Conservation (phyloP, 2,329 filamentous ascomycete species). For the Ophiocordyceps robertsii region DNA sequence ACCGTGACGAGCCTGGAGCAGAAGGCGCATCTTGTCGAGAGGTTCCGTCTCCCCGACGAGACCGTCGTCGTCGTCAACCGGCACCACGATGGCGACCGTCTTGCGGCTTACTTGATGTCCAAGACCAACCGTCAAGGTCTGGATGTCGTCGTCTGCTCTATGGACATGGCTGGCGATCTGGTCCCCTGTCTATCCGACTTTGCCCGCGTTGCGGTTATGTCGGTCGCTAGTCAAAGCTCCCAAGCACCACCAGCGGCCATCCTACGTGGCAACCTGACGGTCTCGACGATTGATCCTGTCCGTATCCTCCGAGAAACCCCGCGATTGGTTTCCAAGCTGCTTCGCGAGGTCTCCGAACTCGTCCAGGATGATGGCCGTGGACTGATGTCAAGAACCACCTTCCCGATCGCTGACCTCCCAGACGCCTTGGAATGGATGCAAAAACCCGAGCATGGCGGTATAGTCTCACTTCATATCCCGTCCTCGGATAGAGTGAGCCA, state of each 20-base stretch:
- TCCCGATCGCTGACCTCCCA: neutral
- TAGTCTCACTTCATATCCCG: neutral
- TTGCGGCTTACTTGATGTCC: neutral
- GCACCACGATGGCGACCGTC: neutral
- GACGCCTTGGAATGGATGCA: neutral
- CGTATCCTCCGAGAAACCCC: neutral
- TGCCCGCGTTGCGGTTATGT: neutral
- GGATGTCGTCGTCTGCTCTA: neutral
- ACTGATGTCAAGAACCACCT: neutral
- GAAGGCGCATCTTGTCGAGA: neutral
- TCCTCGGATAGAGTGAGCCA: neutral
- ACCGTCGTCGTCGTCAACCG: neutral
- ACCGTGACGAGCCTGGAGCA: neutral
- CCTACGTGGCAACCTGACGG: neutral
- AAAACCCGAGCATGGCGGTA: neutral
- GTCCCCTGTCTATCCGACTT: neutral
- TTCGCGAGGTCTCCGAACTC: neutral
- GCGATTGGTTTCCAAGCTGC: neutral
- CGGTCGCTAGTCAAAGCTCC: neutral
- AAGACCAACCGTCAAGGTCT: neutral
- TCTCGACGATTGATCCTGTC: neutral
- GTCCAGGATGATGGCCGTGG: neutral
- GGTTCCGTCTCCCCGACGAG: neutral
- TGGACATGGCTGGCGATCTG: neutral
- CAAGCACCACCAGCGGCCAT: neutral